Percentiles rank a stretch among this genome's conserved stretches.
These are phyloP conservation scores for Sclerotinia minor DNA, from an alignment of 2,329 filamentous ascomycete species.

Conservation along the genomic window DNA sequence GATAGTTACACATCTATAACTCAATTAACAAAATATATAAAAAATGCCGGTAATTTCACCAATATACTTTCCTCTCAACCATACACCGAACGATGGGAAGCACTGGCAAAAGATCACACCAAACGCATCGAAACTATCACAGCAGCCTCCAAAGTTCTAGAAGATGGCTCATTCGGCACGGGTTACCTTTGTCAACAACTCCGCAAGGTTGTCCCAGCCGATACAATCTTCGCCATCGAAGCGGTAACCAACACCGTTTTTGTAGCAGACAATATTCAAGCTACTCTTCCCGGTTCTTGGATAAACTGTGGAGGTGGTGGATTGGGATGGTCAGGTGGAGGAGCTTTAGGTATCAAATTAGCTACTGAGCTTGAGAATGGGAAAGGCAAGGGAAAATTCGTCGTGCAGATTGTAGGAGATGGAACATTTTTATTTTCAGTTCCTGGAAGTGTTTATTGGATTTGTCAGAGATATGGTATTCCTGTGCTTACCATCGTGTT, in stretches of 20 bases:
- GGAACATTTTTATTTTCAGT: constrained; percentile 67
- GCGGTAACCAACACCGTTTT: constrained; percentile 70
- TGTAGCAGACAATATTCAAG: constrained; percentile 70
- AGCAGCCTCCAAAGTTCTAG: constrained; percentile 55
- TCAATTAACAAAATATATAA: constrained; percentile 67
- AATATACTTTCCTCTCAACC: constrained; percentile 45
- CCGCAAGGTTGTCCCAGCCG: constrained; percentile 56
- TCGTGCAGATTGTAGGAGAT: constrained; percentile 66
- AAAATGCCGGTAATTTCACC: constrained; percentile 46
- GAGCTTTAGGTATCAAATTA: constrained; percentile 73
- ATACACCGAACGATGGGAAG: constrained; percentile 50
- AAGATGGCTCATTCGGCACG: constrained; percentile 57
- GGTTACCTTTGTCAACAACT: constrained; percentile 51
- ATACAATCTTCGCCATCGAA: constrained; percentile 76
- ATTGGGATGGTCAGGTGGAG: constrained; percentile 78
- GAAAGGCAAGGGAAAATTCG: constrained; percentile 55
- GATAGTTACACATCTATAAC: constrained; percentile 64
- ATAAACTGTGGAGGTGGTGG: constrained; percentile 81
- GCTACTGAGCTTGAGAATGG: constrained; percentile 54
- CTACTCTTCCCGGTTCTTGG: constrained; percentile 68
- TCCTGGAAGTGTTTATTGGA: constrained; percentile 68
- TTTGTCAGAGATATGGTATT: constrained; percentile 64
- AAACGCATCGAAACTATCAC: constrained; percentile 61
- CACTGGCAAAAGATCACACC: constrained; percentile 58
- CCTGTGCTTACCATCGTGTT: constrained; percentile 66